These are phyloP conservation scores for Lactarius indigo DNA, from an alignment of 768 basidiomycete genomes.

Conservation along the genomic window DNA sequence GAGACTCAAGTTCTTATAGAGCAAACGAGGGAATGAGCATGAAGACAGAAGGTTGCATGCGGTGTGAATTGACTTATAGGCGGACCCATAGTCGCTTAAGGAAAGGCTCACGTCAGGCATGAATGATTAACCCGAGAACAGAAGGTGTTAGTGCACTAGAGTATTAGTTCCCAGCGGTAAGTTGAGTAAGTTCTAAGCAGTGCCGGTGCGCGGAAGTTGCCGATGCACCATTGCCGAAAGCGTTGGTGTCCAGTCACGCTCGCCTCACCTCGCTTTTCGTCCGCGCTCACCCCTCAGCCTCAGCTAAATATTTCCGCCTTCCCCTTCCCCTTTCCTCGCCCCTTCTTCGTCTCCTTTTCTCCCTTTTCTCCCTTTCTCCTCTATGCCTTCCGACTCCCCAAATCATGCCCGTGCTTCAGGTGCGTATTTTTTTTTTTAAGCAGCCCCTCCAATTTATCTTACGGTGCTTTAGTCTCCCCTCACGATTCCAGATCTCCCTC, in stretches of 20 bases:
- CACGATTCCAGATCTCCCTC: constrained; percentile 72
- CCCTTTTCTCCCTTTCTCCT: constrained; percentile 32
- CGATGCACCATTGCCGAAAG: not conserved
- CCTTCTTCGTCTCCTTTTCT: constrained; percentile 31
- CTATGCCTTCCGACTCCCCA: constrained; percentile 66
- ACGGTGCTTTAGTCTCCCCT: constrained; percentile 46
- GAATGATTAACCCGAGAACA: too few relatives aligned
- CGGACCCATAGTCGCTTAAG: too few relatives aligned
- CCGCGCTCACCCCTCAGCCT: constrained; percentile 16
- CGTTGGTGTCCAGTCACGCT: not conserved
- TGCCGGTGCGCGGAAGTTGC: not conserved
- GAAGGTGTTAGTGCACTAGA: too few relatives aligned
- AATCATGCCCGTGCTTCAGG: constrained; percentile 50
- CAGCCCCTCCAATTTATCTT: constrained; percentile 26
- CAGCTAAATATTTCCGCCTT: constrained; percentile 11
- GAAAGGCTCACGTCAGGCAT: too few relatives aligned
- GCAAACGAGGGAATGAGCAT: not conserved
- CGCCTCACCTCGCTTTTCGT: constrained; percentile 17
- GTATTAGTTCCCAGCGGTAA: too few relatives aligned
- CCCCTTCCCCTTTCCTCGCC: constrained; percentile 28
- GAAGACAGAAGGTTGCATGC: not conserved
- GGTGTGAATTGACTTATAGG: too few relatives aligned
- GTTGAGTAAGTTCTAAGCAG: too few relatives aligned
- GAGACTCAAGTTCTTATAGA: not conserved
- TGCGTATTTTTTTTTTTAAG: constrained; percentile 31